Evolutionary conservation across 768 basidiomycete genomes (phyloP).

Genomic region (Suillus paluster): DNA sequence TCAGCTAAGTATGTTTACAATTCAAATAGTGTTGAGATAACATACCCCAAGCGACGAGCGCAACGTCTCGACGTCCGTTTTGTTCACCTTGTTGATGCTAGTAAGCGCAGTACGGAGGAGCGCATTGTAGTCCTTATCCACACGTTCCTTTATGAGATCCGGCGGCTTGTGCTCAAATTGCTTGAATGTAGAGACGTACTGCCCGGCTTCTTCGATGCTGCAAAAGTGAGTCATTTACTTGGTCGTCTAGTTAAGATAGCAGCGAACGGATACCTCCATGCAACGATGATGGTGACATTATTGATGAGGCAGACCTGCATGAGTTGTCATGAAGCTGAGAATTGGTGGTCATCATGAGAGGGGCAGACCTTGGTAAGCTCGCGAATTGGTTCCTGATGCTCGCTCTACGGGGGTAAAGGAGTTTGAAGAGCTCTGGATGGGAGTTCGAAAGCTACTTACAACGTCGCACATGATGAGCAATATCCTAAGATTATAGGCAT

Average conservation of each 20-base stretch:
- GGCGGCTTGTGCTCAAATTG: slow-evolving; percentile 94
- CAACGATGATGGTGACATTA: slow-evolving; percentile 88
- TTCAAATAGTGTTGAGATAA: slow-evolving; percentile 14
- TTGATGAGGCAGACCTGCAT: slow-evolving; percentile 84
- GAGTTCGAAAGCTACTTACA: slow-evolving; percentile 51
- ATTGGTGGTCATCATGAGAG: slow-evolving; percentile 10
- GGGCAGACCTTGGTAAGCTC: slow-evolving; percentile 83
- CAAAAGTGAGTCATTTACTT: background rate
- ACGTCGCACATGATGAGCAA: slow-evolving; percentile 91
- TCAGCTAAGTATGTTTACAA: slow-evolving; percentile 11
- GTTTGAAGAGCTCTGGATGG: background rate
- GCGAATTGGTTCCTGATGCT: slow-evolving; percentile 89
- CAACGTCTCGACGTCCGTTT: slow-evolving; percentile 95
- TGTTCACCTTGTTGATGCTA: slow-evolving; percentile 91
- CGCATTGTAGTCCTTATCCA: slow-evolving; percentile 87
- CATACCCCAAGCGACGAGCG: slow-evolving; percentile 90
- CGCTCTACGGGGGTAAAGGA: slow-evolving; percentile 55
- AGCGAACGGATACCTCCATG: slow-evolving; percentile 73
- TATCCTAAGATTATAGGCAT: slow-evolving; percentile 81
- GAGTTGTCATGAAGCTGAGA: slow-evolving; percentile 6
- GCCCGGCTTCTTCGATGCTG: slow-evolving; percentile 90
- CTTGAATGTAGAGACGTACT: slow-evolving; percentile 90
- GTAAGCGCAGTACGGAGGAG: slow-evolving; percentile 84
- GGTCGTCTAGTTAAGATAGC: slow-evolving; percentile 10
- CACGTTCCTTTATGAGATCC: slow-evolving; percentile 91